phyloP scores from a whole-genome alignment of 1,139 yeast genomes.

The Candida sanyaensis region DNA sequence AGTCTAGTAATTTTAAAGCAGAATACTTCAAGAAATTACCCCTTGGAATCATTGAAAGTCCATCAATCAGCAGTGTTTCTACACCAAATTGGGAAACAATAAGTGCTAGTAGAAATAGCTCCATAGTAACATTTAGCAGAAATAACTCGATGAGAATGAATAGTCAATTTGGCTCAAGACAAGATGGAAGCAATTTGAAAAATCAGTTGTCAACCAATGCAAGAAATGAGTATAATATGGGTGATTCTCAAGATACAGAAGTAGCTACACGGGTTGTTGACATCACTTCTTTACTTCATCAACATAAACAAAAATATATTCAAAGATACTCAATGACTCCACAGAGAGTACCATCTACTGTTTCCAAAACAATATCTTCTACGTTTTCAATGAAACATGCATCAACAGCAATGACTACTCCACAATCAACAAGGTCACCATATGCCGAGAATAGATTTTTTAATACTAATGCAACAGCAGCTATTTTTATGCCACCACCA shows the following conservation, averaged over 20 bases:
- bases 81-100: slow-evolving; percentile 40
- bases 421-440: background rate
- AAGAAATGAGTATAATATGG: background rate
- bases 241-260: background rate
- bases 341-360: background rate
- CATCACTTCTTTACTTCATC: background rate
- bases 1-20: background rate
- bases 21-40: slow-evolving; percentile 2
- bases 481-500: background rate
- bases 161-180: background rate
- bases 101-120: slow-evolving; percentile 13
- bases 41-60: background rate
- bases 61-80: background rate
- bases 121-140: background rate
- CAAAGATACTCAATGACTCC: background rate
- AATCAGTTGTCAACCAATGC: background rate
- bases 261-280: slow-evolving; percentile 3
- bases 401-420: background rate
- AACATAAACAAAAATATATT: background rate
- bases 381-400: background rate
- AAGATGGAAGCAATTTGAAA: background rate
- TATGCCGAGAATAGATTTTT: background rate
- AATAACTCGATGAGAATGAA: background rate
- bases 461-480: background rate
- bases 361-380: background rate